Evolutionary conservation across 768 basidiomycete species (phyloP).

Genomic region (Suillus decipiens): DNA sequence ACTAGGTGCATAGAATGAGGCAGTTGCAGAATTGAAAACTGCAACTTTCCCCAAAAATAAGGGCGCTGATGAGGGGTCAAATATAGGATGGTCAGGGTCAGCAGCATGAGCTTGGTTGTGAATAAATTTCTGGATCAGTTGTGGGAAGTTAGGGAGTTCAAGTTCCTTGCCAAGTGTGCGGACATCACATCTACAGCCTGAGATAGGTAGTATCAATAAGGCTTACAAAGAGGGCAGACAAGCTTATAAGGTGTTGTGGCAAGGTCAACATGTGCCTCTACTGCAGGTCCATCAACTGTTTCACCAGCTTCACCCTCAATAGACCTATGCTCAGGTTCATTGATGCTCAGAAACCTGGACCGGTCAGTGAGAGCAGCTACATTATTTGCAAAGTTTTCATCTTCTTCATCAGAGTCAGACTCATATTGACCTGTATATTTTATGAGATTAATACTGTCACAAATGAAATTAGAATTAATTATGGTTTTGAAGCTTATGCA

Average conservation of each 20-base stretch:
- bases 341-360: neutral
- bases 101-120: neutral
- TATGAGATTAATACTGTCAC: too few relatives aligned
- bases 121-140: neutral
- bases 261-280: neutral
- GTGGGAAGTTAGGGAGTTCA: neutral
- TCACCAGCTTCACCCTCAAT: neutral
- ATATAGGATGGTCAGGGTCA: neutral
- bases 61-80: neutral
- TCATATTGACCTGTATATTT: too few relatives aligned
- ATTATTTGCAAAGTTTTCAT: too few relatives aligned
- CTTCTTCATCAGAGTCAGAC: too few relatives aligned
- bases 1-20: neutral
- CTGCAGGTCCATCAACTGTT: neutral
- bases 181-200: neutral
- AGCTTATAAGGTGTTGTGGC: neutral
- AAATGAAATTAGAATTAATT: too few relatives aligned
- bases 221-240: neutral
- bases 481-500: too few relatives aligned
- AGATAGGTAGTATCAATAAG: neutral
- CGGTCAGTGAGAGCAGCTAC: too few relatives aligned
- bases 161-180: neutral
- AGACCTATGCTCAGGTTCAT: neutral
- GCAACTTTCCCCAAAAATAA: neutral
- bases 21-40: neutral